A percentile compares a stretch with the other conserved stretches of the same genome.
These are phyloP conservation scores for Tephrocybe rancida DNA, from an alignment of 768 basidiomycete species.

Conservation along the genomic window DNA sequence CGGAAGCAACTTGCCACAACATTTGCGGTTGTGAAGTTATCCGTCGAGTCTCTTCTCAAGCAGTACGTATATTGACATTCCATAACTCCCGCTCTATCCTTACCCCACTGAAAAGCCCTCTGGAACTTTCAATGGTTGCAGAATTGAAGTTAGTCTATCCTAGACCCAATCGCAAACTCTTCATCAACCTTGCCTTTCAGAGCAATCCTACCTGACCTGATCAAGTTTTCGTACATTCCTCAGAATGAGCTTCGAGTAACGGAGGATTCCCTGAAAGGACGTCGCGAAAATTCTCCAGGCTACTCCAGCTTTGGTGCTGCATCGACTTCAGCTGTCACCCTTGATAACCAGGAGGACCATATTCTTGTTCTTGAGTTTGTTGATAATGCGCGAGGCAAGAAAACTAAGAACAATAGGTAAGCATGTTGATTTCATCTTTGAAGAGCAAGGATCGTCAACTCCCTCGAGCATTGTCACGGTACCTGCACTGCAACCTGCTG, in stretches of 20 bases:
- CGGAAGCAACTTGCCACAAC: slow-evolving; percentile 81
- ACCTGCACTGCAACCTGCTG: slow-evolving; percentile 51
- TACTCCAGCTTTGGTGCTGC: slow-evolving; percentile 31
- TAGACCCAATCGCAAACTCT: not conserved
- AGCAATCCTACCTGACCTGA: slow-evolving; percentile 77
- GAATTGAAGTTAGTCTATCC: slow-evolving; percentile 72
- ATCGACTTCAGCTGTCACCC: slow-evolving; percentile 23
- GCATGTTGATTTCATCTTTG: not conserved
- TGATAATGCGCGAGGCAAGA: slow-evolving; percentile 37
- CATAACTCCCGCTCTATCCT: not conserved
- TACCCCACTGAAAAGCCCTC: slow-evolving; percentile 50
- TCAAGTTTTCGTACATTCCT: slow-evolving; percentile 84
- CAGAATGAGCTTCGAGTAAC: slow-evolving; percentile 61
- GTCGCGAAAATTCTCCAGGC: slow-evolving; percentile 42
- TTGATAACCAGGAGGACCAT: slow-evolving; percentile 30
- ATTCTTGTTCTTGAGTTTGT: slow-evolving; percentile 50
- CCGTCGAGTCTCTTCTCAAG: slow-evolving; percentile 81
- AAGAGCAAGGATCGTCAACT: not conserved
- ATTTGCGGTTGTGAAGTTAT: slow-evolving; percentile 71
- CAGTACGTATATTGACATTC: slow-evolving; percentile 44
- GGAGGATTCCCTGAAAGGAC: slow-evolving; percentile 28
- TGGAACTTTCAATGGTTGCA: slow-evolving; percentile 77
- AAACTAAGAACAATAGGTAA: slow-evolving; percentile 30
- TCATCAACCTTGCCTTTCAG: slow-evolving; percentile 32
- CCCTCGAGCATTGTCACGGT: slow-evolving; percentile 19